Evolutionary conservation across 345 rosid species (phyloP).

Genomic region (Euphorbia tirucalli): DNA sequence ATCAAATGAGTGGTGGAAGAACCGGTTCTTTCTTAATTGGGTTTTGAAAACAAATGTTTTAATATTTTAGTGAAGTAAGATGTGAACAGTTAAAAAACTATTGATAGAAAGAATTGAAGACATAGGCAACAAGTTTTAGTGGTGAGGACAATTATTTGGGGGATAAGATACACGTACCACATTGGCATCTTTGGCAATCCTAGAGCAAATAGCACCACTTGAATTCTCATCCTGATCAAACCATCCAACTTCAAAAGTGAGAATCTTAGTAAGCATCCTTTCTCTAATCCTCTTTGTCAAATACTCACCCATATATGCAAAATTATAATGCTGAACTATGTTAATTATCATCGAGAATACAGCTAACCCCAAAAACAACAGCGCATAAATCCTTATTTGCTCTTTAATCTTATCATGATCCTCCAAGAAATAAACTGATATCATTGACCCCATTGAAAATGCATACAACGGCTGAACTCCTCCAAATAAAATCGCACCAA

Average conservation of each 20-base stretch:
- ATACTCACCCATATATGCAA: conserved; percentile 35
- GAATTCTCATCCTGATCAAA: conserved; percentile 39
- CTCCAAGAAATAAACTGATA: conserved; percentile 23
- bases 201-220: conserved; percentile 36
- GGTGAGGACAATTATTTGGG: no score
- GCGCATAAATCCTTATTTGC: conserved; percentile 30
- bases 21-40: no score
- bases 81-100: no score
- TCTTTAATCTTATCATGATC: conserved; percentile 30
- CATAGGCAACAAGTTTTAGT: no score
- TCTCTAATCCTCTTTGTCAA: conserved; percentile 37
- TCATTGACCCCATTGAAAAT: conserved; percentile 32
- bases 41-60: no score
- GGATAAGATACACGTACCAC: conserved; percentile 25
- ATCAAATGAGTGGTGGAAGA: no score
- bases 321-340: conserved; percentile 35
- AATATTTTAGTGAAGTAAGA: no score
- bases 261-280: conserved; percentile 33
- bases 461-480: conserved; percentile 42
- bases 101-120: no score
- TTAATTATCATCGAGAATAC: conserved; percentile 22
- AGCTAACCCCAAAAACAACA: conserved; percentile 35
- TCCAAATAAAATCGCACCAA: conserved; percentile 42
- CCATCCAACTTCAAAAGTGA: conserved; percentile 43
- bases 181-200: conserved; percentile 36